Percentiles rank a stretch among this genome's conserved stretches.
Evolutionary conservation across 768 basidiomycete species (phyloP).

Genomic region (Termitomyces sp.): DNA sequence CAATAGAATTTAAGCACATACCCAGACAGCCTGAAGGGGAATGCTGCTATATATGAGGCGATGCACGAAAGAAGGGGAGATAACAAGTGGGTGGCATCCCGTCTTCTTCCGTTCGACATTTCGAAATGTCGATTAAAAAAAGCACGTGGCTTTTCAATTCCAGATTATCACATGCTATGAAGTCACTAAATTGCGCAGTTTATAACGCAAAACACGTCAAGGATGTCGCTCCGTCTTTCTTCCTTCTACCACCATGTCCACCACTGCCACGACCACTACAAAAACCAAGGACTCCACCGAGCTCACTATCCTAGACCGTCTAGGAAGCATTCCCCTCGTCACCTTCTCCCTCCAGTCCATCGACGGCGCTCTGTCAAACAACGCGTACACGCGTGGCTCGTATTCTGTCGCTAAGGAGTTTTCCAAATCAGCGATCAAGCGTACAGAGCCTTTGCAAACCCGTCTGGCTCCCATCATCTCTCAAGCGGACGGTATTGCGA

Average conservation of each 20-base stretch:
- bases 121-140: not conserved
- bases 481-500: constrained; percentile 60
- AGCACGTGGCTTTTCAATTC: not conserved
- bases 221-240: constrained; percentile 6
- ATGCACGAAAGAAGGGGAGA: not conserved
- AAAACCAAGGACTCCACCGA: constrained; percentile 34
- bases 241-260: constrained; percentile 11
- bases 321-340: constrained; percentile 71
- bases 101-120: not conserved
- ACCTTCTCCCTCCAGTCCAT: constrained; percentile 57
- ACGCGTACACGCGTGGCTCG: constrained; percentile 56
- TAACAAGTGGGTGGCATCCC: not conserved
- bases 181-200: constrained; percentile 4
- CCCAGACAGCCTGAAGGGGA: not conserved
- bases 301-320: constrained; percentile 55
- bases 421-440: constrained; percentile 52
- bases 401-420: constrained; percentile 63
- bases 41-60: not conserved
- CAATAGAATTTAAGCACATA: not conserved
- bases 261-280: constrained; percentile 22
- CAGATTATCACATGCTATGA: constrained; percentile 3
- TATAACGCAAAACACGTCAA: constrained; percentile 2
- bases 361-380: constrained; percentile 51
- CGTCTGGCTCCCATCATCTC: constrained; percentile 61
- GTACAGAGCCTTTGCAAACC: constrained; percentile 60